Evolutionary conservation across 495 filamentous ascomycete species (phyloP).

Genomic region (Cenococcum geophilum): DNA sequence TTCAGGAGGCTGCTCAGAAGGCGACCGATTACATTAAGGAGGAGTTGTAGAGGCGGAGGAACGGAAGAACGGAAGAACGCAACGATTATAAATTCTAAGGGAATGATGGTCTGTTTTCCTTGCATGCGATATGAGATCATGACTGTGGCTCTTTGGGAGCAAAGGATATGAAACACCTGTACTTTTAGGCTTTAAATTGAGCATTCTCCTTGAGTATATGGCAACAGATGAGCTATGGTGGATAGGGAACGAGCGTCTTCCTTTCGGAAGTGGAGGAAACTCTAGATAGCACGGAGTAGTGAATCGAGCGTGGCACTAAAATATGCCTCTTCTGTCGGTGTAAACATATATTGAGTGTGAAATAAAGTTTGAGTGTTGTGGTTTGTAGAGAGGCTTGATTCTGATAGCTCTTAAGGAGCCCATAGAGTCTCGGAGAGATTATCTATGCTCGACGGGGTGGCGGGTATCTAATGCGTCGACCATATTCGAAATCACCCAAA

Average conservation of each 20-base stretch:
- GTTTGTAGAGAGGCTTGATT: too few species aligned
- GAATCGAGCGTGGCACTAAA: too few species aligned
- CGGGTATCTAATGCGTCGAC: too few species aligned
- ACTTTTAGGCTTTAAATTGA: slow-evolving; percentile 1
- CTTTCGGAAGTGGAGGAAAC: too few species aligned
- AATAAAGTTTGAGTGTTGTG: too few species aligned
- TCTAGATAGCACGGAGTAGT: too few species aligned
- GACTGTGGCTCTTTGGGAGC: background rate
- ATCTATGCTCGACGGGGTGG: too few species aligned
- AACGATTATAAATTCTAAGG: background rate
- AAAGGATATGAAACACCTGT: background rate
- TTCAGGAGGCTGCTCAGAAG: slow-evolving; percentile 39
- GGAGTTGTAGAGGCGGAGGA: slow-evolving; percentile 30
- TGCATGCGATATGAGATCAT: background rate
- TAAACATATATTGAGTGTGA: too few species aligned
- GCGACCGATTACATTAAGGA: slow-evolving; percentile 33
- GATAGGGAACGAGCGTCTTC: background rate
- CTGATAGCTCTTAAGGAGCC: too few species aligned
- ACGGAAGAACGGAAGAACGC: background rate
- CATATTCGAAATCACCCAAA: too few species aligned
- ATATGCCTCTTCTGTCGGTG: too few species aligned
- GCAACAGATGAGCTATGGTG: background rate
- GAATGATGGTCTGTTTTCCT: background rate
- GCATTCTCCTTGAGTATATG: background rate
- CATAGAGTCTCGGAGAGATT: too few species aligned